These are phyloP conservation scores for Logfia minima DNA, from an alignment of 129 eudicot genomes.

Conservation along the genomic window DNA sequence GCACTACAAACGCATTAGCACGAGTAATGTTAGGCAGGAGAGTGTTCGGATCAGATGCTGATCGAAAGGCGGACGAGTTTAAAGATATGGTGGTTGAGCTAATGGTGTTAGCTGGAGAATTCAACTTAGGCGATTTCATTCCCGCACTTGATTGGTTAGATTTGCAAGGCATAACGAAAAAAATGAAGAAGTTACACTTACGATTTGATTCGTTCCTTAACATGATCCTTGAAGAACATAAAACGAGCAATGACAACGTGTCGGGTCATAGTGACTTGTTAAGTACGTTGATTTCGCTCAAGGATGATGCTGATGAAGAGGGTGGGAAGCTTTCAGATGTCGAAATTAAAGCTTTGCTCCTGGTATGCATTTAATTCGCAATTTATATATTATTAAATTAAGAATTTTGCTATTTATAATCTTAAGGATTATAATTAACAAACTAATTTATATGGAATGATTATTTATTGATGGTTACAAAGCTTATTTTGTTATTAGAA, in stretches of 20 bases:
- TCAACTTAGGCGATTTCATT: conserved; percentile 82
- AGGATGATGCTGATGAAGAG: conserved; percentile 39
- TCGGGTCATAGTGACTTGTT: neutral
- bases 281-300: conserved; percentile 27
- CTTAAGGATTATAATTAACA: too few relatives aligned
- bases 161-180: conserved; percentile 62
- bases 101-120: conserved; percentile 78
- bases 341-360: conserved; percentile 75
- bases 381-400: too few relatives aligned
- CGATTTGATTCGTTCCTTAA: conserved; percentile 66
- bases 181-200: conserved; percentile 75
- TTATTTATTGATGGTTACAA: too few relatives aligned
- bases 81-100: conserved; percentile 90
- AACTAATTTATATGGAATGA: too few relatives aligned
- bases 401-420: too few relatives aligned
- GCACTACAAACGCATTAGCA: conserved; percentile 82
- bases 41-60: conserved; percentile 54
- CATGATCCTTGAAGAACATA: conserved; percentile 62
- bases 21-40: conserved; percentile 74
- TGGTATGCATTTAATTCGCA: conserved; percentile 40
- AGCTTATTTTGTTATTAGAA: too few relatives aligned
- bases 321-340: conserved; percentile 48
- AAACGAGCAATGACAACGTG: neutral
- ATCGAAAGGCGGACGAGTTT: conserved; percentile 67
- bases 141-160: conserved; percentile 70